Evolutionary conservation across 768 basidiomycete species (phyloP), one percentile per base, ranked within the genome.

Genomic region (Serendipita sp.): DNA sequence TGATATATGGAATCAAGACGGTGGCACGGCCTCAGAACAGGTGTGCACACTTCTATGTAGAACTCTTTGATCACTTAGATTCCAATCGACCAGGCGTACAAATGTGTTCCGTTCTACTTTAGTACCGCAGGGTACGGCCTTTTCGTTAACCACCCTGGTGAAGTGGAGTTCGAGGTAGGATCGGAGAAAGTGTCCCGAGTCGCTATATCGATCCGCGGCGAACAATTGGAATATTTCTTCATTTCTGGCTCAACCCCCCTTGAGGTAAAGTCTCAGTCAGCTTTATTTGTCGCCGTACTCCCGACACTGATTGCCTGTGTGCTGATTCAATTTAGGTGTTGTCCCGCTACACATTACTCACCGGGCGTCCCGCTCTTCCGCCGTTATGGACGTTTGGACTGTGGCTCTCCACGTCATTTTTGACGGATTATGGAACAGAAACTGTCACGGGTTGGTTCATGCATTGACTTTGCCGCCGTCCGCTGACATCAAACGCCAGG

Each of bases 371-470:
- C 46, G 81, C 81, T 3, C 72, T 87, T 5, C 75, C 87, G 33
- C 86, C 86, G 1, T 73, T 80, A 3, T 88, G 87, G 86, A 83
- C 85, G 0, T 89, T 84, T 69, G 86, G 86, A 2, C 80, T 88
- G 2, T 88, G 86, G 85, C 76, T 88, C 43, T 84, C 85, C 13
- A 88, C 86, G 2, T 87, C 84, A 0, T 89, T 89, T 77, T 75
- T 86, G 63, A 88, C 87, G 0, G 79, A 79, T 27, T 79, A 79
- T 67, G 72, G 84, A 66, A 79, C 77, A 62, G 76, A 81, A 63
- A 88, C 87, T 0, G 87, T 89, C 15, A 80, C 82, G 3, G 74
- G 79, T 2, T 40, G 5, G 40, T 13, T 40, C 11, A 15, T 0
- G 13, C 5, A 40, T 6, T 40, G 5, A 5, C 13, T 40, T 40